A percentile compares a stretch with the other conserved stretches of the same genome.
These are phyloP conservation scores for Chlorella sp. DNA, from an alignment of 139 green algal species.

Conservation along the genomic window DNA sequence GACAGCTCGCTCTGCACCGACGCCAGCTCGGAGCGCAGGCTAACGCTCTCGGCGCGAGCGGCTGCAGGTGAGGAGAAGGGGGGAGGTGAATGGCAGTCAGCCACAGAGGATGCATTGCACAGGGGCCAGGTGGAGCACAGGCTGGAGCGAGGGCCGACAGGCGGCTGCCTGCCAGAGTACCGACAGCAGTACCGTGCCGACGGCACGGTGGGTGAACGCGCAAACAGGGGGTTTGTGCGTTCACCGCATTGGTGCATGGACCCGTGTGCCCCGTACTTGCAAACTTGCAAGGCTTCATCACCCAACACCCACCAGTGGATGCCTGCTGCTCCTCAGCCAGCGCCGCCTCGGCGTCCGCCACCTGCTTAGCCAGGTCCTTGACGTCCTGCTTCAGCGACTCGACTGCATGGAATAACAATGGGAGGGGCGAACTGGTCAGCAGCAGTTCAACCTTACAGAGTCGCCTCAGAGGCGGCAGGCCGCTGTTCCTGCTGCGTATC, in stretches of 20 bases:
- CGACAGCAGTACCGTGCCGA: too few relatives aligned
- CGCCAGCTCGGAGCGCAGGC: conserved; percentile 47
- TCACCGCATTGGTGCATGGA: background rate
- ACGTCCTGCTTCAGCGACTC: conserved; percentile 19
- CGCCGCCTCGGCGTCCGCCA: conserved; percentile 24
- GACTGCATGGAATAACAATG: background rate
- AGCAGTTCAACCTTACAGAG: too few relatives aligned
- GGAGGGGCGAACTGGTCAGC: background rate
- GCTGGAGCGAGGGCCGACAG: background rate
- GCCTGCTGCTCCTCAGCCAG: conserved; percentile 33
- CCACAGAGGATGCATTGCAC: background rate
- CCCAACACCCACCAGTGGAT: background rate
- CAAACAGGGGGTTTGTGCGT: too few relatives aligned
- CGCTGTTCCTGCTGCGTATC: too few relatives aligned
- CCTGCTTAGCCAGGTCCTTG: conserved; percentile 7
- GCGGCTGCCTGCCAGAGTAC: too few relatives aligned
- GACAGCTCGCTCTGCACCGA: conserved; percentile 43
- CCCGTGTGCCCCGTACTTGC: background rate
- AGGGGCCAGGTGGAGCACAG: background rate
- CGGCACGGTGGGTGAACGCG: too few relatives aligned
- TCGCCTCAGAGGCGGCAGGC: too few relatives aligned
- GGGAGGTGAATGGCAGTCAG: background rate
- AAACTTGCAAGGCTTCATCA: too few relatives aligned
- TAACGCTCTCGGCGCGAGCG: conserved; percentile 40
- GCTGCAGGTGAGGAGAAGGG: background rate